phyloP scores from a whole-genome alignment of 208 protist species.

The Leishmania turanica region DNA sequence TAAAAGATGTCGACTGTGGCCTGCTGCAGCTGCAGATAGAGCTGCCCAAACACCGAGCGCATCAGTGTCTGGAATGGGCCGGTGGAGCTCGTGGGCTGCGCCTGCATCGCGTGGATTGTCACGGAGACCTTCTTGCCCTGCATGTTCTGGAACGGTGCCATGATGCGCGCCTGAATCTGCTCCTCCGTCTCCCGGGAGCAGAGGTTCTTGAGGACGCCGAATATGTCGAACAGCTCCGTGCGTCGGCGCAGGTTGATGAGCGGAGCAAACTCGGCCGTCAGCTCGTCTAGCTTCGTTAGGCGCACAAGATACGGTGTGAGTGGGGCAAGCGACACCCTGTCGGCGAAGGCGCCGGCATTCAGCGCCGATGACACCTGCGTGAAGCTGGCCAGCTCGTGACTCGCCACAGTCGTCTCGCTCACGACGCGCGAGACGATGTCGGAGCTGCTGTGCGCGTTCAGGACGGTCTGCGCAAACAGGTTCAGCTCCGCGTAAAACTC shows the following conservation, averaged over 20 bases:
- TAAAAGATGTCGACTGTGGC: conserved; percentile 74
- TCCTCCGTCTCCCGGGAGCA: conserved; percentile 72
- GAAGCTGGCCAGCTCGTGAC: conserved; percentile 76
- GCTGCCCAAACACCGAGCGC: conserved; percentile 86
- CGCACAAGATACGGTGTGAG: conserved; percentile 72
- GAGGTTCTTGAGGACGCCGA: conserved; percentile 76
- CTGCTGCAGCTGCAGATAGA: conserved; percentile 84
- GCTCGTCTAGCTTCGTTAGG: conserved; percentile 71
- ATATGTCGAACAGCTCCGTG: conserved; percentile 84
- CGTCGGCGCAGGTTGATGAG: conserved; percentile 77
- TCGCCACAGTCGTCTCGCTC: conserved; percentile 31
- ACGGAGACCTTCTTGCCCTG: conserved; percentile 69
- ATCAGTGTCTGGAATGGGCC: conserved; percentile 73
- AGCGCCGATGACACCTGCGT: conserved; percentile 56
- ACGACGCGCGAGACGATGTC: conserved; percentile 20
- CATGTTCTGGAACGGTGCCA: conserved; percentile 79
- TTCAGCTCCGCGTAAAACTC: conserved; percentile 89
- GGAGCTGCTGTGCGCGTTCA: conserved; percentile 23
- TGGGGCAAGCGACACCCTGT: conserved; percentile 50
- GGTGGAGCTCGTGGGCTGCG: conserved; percentile 54
- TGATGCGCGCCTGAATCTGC: conserved; percentile 78
- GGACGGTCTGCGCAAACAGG: conserved; percentile 57
- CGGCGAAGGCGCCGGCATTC: conserved; percentile 51
- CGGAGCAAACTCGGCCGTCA: conserved; percentile 70
- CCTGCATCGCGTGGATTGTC: conserved; percentile 89